These are phyloP conservation scores for Penicillium sp. DNA, from an alignment of 2,329 filamentous ascomycete species.

Conservation along the genomic window DNA sequence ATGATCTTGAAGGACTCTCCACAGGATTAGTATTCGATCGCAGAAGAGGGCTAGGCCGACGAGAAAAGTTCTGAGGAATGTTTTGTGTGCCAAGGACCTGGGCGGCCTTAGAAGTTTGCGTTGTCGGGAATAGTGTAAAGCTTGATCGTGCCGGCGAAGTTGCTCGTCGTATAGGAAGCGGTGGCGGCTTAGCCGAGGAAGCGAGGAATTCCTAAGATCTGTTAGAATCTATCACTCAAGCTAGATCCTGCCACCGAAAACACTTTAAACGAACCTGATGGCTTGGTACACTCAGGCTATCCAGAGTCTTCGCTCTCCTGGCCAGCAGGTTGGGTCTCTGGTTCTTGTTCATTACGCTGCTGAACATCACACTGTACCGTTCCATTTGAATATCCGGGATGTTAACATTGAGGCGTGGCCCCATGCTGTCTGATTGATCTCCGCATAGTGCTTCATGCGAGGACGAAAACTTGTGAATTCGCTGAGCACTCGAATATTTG, in stretches of 20 bases:
- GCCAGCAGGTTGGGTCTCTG: slow-evolving; percentile 31
- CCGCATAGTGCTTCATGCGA: slow-evolving; percentile 4
- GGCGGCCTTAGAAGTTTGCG: slow-evolving; percentile 31
- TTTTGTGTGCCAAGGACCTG: slow-evolving; percentile 32
- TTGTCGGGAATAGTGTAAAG: slow-evolving; percentile 41
- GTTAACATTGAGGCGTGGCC: slow-evolving; percentile 65
- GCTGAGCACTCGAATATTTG: slow-evolving; percentile 1
- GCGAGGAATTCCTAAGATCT: slow-evolving; percentile 12
- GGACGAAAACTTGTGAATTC: slow-evolving; percentile 12
- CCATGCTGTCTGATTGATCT: slow-evolving; percentile 12
- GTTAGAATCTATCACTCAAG: not conserved
- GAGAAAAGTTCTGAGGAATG: slow-evolving; percentile 32
- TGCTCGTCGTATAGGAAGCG: slow-evolving; percentile 31
- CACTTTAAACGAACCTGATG: slow-evolving; percentile 34
- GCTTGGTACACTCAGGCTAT: slow-evolving; percentile 55
- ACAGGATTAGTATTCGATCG: slow-evolving; percentile 22
- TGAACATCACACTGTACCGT: slow-evolving; percentile 93
- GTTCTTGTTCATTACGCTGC: slow-evolving; percentile 61
- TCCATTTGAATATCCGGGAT: slow-evolving; percentile 81
- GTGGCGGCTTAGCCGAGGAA: slow-evolving; percentile 10
- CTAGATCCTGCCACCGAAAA: not conserved
- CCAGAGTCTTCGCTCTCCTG: slow-evolving; percentile 38
- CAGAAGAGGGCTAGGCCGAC: slow-evolving; percentile 24
- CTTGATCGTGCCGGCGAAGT: slow-evolving; percentile 37
- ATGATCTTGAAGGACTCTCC: slow-evolving; percentile 18